Evolutionary conservation across 495 filamentous ascomycete genomes (phyloP).

Genomic region (Lophium mytilinum): DNA sequence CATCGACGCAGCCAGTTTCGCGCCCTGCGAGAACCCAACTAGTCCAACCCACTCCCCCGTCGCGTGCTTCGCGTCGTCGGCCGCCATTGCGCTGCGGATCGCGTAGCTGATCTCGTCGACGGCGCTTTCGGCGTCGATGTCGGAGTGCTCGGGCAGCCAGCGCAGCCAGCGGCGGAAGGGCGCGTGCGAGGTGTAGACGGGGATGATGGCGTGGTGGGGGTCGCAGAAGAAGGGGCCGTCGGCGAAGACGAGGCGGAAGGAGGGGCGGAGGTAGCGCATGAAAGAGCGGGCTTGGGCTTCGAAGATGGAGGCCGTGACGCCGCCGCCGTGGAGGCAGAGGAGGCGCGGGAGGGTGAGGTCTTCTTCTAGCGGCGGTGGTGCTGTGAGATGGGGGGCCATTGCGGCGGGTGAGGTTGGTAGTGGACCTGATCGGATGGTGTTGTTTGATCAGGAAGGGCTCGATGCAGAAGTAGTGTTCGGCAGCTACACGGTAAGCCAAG

Average conservation of each 20-base stretch:
- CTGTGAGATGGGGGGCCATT: too few relatives aligned
- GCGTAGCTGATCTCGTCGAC: slow-evolving; percentile 33
- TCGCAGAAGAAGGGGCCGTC: slow-evolving; percentile 48
- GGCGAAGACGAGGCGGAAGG: slow-evolving; percentile 53
- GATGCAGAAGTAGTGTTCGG: too few relatives aligned
- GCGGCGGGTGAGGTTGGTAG: too few relatives aligned
- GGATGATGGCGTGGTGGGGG: slow-evolving; percentile 43
- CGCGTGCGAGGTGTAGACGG: slow-evolving; percentile 46
- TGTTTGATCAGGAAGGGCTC: too few relatives aligned
- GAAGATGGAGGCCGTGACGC: slow-evolving; percentile 55
- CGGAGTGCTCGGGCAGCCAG: slow-evolving; percentile 41
- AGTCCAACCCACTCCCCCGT: slow-evolving; percentile 49
- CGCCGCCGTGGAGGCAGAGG: slow-evolving; percentile 62
- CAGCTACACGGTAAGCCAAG: too few relatives aligned
- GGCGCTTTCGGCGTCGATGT: slow-evolving; percentile 37
- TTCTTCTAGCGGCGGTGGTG: too few relatives aligned
- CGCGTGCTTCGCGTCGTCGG: slow-evolving; percentile 37
- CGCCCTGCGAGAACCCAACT: slow-evolving; percentile 51
- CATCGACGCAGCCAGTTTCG: slow-evolving; percentile 48
- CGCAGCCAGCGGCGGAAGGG: slow-evolving; percentile 55
- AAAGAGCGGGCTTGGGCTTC: slow-evolving; percentile 49
- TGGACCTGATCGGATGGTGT: too few relatives aligned
- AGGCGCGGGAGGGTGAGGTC: slow-evolving; percentile 44
- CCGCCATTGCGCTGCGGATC: slow-evolving; percentile 30
- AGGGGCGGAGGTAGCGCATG: slow-evolving; percentile 33